Evolutionary conservation across 331 rosid genomes (phyloP), one percentile per base, ranked within the genome.

Genomic region (Saraca asoca): DNA sequence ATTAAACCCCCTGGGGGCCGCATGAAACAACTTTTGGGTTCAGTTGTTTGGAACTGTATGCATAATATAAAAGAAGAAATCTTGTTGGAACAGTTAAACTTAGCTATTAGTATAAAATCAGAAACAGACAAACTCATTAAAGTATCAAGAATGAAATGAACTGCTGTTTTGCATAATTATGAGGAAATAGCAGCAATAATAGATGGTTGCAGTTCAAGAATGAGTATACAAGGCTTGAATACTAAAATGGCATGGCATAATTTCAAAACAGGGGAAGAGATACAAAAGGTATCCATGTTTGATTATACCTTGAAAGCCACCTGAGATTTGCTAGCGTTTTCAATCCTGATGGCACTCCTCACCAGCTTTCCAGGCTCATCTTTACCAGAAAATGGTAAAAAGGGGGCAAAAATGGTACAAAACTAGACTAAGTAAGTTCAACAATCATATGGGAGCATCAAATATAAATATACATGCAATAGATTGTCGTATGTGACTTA

Each of bases 361-460:
- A 79, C 98, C 84, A 89, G 98, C 77, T 89, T 89, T 16, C 98
- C 96, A 2, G 95, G 95, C 72, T 89, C 96, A 78, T 86, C 98
- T 92, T 63, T 79, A 87, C 34, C 46, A 56, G 8, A 59, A 74
- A 43, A 70, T n/a, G n/a, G n/a, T n/a, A n/a, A 70, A 33, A 10
- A 66, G 38, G 62, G 20, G n/a, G 59, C 2, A 11, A 54, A 20
- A 60, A 49, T n/a, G 53, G 43, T 51, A 56, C 39, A 48, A 57
- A 8, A 35, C 53, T 56, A 49, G 19, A 51, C 61, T 41, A 62
- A 41, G 16, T 31, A n/a, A 45, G 56, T 52, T 20, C 51, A 54
- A 15, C 51, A 37, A 44, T 57, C 59, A 57, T n/a, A 51, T 24
- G 37, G n/a, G 48, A 46, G 33, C 43, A 38, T 33, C 5, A 9